Evolutionary conservation across 1,139 yeast genomes (phyloP).

Genomic region (Kurtzmaniella quercitrusa): DNA sequence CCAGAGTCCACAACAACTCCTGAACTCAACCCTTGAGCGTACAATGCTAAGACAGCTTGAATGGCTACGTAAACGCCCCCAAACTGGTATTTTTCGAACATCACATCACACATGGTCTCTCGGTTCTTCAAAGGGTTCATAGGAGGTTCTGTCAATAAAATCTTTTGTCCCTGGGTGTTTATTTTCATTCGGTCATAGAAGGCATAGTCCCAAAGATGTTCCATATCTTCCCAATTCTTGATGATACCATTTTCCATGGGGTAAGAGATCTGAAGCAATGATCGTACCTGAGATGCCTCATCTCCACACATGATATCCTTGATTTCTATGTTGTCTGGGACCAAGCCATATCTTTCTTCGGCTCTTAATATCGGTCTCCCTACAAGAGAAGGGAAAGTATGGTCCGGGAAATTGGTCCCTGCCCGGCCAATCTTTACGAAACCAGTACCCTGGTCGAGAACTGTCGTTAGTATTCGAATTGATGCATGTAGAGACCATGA

Average conservation of each 20-base stretch:
- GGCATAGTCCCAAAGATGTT: constrained; percentile 96
- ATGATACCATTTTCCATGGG: constrained; percentile 99
- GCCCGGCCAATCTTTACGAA: constrained; percentile 94
- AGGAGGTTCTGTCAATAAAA: constrained; percentile 93
- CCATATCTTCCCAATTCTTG: constrained; percentile 98
- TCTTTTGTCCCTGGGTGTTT: constrained; percentile 70
- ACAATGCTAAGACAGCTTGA: constrained; percentile 94
- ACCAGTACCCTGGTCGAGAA: constrained; percentile 99
- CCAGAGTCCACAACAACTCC: constrained; percentile 99
- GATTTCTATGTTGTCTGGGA: constrained; percentile 59
- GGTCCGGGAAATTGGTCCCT: constrained; percentile 96
- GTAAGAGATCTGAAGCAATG: constrained; percentile 84
- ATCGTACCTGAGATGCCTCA: constrained; percentile 88
- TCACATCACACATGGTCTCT: constrained; percentile 92
- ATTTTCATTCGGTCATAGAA: constrained; percentile 86
- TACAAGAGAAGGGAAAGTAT: constrained; percentile 96
- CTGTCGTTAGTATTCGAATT: constrained; percentile 31
- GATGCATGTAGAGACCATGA: no score
- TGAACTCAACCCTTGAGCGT: constrained; percentile 94
- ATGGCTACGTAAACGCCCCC: constrained; percentile 98
- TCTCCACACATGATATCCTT: constrained; percentile 98
- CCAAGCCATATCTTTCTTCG: constrained; percentile 70
- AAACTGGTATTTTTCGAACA: constrained; percentile 94
- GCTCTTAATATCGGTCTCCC: constrained; percentile 97
- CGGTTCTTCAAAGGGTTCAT: constrained; percentile 94